Percentiles rank a stretch among this genome's conserved stretches.
Conservation (phyloP, 495 filamentous ascomycete species). For the Stereocaulon alpinum region DNA sequence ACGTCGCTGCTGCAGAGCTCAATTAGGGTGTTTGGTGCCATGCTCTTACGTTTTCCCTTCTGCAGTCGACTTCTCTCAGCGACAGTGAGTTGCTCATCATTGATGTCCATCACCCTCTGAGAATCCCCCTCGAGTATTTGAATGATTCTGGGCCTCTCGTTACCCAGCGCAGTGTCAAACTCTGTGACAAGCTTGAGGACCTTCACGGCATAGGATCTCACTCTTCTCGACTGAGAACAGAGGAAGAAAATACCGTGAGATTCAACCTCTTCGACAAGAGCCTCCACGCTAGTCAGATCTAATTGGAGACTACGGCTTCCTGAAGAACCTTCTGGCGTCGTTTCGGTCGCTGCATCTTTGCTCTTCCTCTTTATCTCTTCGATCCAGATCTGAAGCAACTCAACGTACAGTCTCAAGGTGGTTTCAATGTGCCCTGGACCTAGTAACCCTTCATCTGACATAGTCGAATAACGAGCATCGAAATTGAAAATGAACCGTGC, state of each 20-base stretch:
- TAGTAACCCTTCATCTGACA: conserved; percentile 96
- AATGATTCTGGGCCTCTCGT: conserved; percentile 71
- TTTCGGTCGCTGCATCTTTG: conserved; percentile 56
- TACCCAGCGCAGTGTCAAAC: conserved; percentile 81
- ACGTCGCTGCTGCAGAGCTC: conserved; percentile 94
- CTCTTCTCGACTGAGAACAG: conserved; percentile 84
- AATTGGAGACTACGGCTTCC: conserved; percentile 59
- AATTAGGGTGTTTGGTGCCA: conserved; percentile 74
- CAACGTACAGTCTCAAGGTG: conserved; percentile 83
- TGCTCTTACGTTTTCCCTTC: conserved; percentile 76
- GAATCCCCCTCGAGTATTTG: conserved; percentile 86
- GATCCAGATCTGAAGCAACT: conserved; percentile 91
- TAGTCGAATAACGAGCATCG: conserved; percentile 91
- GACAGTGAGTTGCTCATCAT: conserved; percentile 84
- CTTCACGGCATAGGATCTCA: conserved; percentile 82
- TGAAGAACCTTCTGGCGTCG: conserved; percentile 43
- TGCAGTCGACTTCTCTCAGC: conserved; percentile 89
- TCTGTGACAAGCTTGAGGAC: conserved; percentile 87
- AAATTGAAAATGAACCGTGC: conserved; percentile 96
- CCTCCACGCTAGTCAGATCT: conserved; percentile 76
- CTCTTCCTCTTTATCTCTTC: conserved; percentile 87
- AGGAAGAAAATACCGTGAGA: conserved; percentile 97
- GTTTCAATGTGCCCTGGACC: conserved; percentile 92
- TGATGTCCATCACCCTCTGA: conserved; percentile 76
- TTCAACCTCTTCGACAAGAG: conserved; percentile 92